A percentile compares a stretch with the other conserved stretches of the same genome.
These are phyloP conservation scores for Calonectria pseudoturangicola DNA, from an alignment of 2,329 filamentous ascomycete genomes.

Conservation along the genomic window DNA sequence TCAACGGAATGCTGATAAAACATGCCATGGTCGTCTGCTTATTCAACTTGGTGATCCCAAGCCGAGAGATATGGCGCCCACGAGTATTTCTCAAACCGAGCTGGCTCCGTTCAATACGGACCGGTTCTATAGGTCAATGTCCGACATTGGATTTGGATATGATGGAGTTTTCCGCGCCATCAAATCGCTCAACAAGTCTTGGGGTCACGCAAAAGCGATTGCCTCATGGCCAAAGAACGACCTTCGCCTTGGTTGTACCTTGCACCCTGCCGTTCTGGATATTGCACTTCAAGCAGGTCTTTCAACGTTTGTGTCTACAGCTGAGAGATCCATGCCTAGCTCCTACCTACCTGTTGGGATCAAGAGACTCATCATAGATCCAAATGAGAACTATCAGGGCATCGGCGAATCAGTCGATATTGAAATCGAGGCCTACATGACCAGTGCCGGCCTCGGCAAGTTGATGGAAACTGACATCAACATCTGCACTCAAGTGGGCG, in stretches of 20 bases:
- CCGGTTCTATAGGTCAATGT: neutral
- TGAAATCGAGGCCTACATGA: constrained; percentile 7
- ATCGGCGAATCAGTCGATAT: neutral
- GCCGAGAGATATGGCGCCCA: neutral
- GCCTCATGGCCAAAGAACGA: neutral
- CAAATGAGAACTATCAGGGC: neutral
- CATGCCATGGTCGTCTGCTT: neutral
- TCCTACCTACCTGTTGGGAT: neutral
- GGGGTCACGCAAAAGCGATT: neutral
- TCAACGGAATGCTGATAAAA: neutral
- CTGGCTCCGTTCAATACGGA: neutral
- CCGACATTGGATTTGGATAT: neutral
- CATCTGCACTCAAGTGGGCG: neutral
- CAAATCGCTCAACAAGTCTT: neutral
- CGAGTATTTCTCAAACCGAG: neutral
- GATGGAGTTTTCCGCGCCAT: neutral
- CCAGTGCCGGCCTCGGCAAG: neutral
- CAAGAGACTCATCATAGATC: neutral
- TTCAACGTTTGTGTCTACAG: neutral
- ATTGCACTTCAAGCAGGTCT: neutral
- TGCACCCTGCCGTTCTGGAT: neutral
- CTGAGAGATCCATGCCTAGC: neutral
- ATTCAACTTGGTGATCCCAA: neutral
- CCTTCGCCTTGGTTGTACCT: neutral
- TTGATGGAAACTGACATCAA: neutral